Evolutionary conservation across 2,329 filamentous ascomycete species (phyloP).

Genomic region (Chaetomium sp.): DNA sequence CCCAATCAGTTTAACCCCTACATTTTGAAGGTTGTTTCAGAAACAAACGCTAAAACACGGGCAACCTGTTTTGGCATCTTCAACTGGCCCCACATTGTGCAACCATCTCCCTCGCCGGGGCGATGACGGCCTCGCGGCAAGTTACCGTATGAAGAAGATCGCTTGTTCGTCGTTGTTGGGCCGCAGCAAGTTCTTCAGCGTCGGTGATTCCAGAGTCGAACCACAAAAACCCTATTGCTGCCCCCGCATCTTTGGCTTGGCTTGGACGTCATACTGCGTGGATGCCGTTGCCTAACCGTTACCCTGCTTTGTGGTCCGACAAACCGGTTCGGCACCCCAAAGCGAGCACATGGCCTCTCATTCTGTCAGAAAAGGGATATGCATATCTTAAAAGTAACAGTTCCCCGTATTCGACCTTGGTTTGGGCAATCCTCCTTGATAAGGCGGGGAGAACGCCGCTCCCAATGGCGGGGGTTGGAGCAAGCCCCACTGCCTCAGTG

Average conservation of each 20-base stretch:
- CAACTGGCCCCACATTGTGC: background rate
- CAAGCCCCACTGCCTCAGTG: background rate
- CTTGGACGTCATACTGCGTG: slow-evolving; percentile 13
- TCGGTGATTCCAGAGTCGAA: background rate
- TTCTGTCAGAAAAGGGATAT: background rate
- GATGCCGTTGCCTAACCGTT: slow-evolving; percentile 9
- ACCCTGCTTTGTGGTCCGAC: background rate
- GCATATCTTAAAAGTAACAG: background rate
- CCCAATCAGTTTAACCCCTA: background rate
- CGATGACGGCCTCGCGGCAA: background rate
- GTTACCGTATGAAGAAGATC: slow-evolving; percentile 14
- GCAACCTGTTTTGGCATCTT: slow-evolving; percentile 13
- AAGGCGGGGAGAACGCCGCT: background rate
- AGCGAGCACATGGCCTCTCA: background rate
- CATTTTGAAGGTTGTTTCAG: slow-evolving; percentile 12
- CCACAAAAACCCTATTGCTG: background rate
- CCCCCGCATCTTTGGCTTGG: slow-evolving; percentile 2
- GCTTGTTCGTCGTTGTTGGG: slow-evolving; percentile 3
- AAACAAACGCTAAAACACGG: slow-evolving; percentile 4
- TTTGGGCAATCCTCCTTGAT: background rate
- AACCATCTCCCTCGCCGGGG: background rate
- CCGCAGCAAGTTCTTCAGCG: slow-evolving; percentile 4
- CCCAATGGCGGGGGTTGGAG: slow-evolving; percentile 9
- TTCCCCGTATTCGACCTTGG: background rate
- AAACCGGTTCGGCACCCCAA: slow-evolving; percentile 8